phyloP scores from a whole-genome alignment of 73 alveolate genomes.

The Paramecium sonneborni region DNA sequence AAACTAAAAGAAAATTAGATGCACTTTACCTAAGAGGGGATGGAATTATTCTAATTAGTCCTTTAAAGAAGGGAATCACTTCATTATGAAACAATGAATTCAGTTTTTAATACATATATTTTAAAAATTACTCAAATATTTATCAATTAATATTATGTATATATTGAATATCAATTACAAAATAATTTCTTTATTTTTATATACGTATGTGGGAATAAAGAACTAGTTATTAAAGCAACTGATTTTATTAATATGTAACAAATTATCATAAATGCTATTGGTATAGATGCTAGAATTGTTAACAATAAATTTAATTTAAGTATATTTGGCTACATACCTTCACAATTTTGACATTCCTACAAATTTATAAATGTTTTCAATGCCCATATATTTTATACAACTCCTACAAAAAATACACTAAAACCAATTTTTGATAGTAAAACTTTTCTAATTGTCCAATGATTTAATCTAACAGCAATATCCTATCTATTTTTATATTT shows the following conservation, averaged over 20 bases:
- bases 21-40: slow-evolving; percentile 31
- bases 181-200: neutral
- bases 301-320: neutral
- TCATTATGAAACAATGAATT: neutral
- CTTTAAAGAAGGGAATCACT: slow-evolving; percentile 7
- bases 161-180: neutral
- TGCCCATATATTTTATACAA: slow-evolving; percentile 27
- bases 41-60: slow-evolving; percentile 37
- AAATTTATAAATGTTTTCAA: neutral
- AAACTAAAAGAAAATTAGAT: slow-evolving; percentile 25
- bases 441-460: neutral
- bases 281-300: slow-evolving; percentile 38
- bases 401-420: neutral
- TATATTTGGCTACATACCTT: neutral
- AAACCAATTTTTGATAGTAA: slow-evolving; percentile 27
- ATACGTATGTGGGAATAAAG: neutral
- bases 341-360: neutral
- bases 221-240: neutral
- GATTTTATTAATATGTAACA: slow-evolving; percentile 5
- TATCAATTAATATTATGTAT: neutral
- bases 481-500: slow-evolving; percentile 31
- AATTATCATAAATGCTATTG: slow-evolving; percentile 26
- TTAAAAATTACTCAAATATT: neutral
- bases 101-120: neutral
- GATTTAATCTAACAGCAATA: neutral